Conservation (phyloP, 176 grass and related monocot genomes). For the Cocos nucifera region DNA sequence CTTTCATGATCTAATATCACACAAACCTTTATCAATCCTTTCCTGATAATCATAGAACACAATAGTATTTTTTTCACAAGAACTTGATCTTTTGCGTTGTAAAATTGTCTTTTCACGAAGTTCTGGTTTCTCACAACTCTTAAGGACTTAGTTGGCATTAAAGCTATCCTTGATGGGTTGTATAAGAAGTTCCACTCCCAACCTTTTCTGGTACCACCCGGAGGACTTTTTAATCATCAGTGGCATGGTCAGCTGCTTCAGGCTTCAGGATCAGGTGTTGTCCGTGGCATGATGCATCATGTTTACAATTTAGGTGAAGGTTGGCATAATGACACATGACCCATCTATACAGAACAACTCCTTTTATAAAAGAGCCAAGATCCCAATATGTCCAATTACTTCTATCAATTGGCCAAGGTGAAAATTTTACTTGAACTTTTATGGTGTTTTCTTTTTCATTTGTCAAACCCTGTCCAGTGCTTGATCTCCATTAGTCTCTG, state of each 20-base stretch:
- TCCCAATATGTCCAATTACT: constrained; percentile 33
- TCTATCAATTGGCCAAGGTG: constrained; percentile 28
- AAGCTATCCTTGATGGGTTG: constrained; percentile 37
- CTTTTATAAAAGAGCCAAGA: constrained; percentile 22
- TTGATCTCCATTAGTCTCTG: no score
- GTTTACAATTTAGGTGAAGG: constrained; percentile 79
- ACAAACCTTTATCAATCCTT: no score
- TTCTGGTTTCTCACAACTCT: not conserved
- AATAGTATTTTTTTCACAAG: no score
- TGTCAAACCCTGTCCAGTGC: no score
- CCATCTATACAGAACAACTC: not conserved
- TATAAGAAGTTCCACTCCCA: constrained; percentile 38
- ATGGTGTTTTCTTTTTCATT: no score
- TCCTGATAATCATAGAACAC: no score
- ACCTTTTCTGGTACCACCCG: constrained; percentile 52
- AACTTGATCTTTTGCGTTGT: no score
- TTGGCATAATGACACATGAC: constrained; percentile 50
- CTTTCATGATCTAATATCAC: no score
- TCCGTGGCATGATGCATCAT: constrained; percentile 63
- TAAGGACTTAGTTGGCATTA: constrained; percentile 48
- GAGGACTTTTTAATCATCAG: constrained; percentile 80
- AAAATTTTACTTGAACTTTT: no score
- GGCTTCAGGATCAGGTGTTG: constrained; percentile 47
- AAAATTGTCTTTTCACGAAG: no score
- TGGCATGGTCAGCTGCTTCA: constrained; percentile 66